These are phyloP conservation scores for Cladorrhinum sp. DNA, from an alignment of 2,329 filamentous ascomycete genomes.

Conservation along the genomic window DNA sequence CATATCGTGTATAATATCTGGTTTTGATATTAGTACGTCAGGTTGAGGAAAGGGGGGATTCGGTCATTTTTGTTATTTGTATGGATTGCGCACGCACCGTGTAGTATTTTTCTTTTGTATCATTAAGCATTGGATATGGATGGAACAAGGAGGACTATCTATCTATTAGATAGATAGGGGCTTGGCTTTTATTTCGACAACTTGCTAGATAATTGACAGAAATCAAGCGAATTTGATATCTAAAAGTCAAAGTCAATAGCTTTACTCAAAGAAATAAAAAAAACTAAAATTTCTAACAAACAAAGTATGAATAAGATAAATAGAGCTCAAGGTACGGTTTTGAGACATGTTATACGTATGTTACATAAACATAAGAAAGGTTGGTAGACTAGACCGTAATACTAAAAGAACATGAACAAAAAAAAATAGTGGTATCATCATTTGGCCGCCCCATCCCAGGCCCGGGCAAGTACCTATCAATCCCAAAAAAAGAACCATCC, in stretches of 20 bases:
- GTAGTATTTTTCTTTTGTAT: not conserved
- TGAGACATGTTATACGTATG: not conserved
- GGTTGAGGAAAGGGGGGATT: not conserved
- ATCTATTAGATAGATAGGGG: too few species aligned
- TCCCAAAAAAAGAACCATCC: slow-evolving; percentile 4
- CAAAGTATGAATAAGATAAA: too few species aligned
- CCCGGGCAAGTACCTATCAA: not conserved
- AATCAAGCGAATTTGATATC: too few species aligned
- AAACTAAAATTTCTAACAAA: too few species aligned
- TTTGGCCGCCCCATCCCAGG: not conserved
- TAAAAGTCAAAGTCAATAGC: too few species aligned
- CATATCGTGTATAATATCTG: not conserved
- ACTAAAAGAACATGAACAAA: not conserved
- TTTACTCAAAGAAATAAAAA: too few species aligned
- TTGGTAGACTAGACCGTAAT: not conserved
- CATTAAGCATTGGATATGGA: not conserved
- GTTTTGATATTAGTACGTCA: too few species aligned
- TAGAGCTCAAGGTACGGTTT: not conserved
- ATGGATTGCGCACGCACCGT: not conserved
- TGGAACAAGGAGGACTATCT: not conserved
- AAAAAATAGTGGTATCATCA: slow-evolving; percentile 11
- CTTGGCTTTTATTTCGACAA: too few species aligned
- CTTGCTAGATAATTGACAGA: too few species aligned
- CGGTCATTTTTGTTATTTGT: not conserved
- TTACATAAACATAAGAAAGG: not conserved